Evolutionary conservation across 2,329 filamentous ascomycete genomes (phyloP).

Genomic region (Reticulascus tulasneorum): DNA sequence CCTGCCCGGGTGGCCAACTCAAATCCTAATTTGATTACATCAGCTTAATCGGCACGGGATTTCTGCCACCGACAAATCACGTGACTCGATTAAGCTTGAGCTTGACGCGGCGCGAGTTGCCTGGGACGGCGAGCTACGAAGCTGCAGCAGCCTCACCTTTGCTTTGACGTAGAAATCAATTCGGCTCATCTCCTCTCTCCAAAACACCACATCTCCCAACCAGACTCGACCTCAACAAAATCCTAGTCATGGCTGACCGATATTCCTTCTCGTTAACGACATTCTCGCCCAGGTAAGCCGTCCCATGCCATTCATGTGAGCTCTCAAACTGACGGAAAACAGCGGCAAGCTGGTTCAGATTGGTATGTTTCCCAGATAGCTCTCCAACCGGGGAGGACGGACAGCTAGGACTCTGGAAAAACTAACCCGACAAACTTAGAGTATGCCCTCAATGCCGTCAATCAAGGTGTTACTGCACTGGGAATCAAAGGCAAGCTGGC

Average conservation of each 20-base stretch:
- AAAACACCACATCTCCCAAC: background rate
- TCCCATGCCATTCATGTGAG: conserved; percentile 12
- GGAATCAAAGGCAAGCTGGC: conserved; percentile 83
- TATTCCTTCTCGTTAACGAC: conserved; percentile 99
- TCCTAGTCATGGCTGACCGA: conserved; percentile 79
- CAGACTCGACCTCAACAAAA: conserved; percentile 4
- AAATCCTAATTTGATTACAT: too few species aligned
- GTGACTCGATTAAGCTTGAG: conserved; percentile 4
- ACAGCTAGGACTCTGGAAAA: too few species aligned
- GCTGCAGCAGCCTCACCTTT: conserved; percentile 15
- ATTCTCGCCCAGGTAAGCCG: conserved; percentile 92
- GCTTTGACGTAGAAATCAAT: conserved; percentile 12
- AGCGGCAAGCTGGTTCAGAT: conserved; percentile 99
- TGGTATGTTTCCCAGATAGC: conserved; percentile 43
- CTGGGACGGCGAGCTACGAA: conserved; percentile 15
- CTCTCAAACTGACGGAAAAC: conserved; percentile 16
- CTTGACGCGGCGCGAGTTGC: conserved; percentile 19
- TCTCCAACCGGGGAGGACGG: conserved; percentile 1
- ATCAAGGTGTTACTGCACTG: conserved; percentile 96
- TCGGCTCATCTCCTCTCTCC: conserved; percentile 3
- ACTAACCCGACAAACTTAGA: conserved; percentile 54
- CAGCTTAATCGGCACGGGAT: too few species aligned
- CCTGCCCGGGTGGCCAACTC: too few species aligned
- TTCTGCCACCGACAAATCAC: too few species aligned
- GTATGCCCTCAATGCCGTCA: conserved; percentile 98